These are phyloP conservation scores for Rhizopogon vinicolor DNA, from an alignment of 768 basidiomycete genomes.

Conservation along the genomic window DNA sequence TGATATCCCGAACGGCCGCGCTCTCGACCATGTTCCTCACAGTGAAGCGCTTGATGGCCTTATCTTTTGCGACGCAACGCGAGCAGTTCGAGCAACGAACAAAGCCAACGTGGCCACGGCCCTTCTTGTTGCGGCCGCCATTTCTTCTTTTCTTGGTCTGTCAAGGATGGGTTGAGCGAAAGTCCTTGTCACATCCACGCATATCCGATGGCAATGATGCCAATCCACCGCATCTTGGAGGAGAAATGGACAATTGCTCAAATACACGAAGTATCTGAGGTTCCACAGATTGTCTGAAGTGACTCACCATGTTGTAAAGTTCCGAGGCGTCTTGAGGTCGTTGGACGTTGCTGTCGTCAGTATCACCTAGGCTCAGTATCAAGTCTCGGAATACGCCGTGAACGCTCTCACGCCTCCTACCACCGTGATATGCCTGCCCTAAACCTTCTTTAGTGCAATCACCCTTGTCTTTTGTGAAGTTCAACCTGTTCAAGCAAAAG, in stretches of 20 bases:
- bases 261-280: not conserved
- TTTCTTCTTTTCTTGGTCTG: conserved; percentile 99
- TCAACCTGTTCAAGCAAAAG: no score
- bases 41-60: conserved; percentile 99
- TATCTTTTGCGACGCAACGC: conserved; percentile 96
- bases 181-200: not conserved
- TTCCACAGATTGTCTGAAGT: not conserved
- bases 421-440: conserved; percentile 21
- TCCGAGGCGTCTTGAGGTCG: conserved; percentile 16
- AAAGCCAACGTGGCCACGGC: conserved; percentile 92
- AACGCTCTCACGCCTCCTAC: conserved; percentile 15
- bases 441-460: not conserved
- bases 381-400: conserved; percentile 16
- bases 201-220: not conserved
- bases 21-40: conserved; percentile 99
- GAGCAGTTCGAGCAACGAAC: conserved; percentile 99
- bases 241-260: not conserved
- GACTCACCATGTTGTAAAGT: conserved; percentile 27
- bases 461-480: no score
- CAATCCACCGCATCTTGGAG: not conserved
- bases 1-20: conserved; percentile 95
- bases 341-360: conserved; percentile 13
- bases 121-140: conserved; percentile 98
- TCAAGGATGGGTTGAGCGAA: conserved; percentile 5
- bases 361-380: not conserved